Percentiles rank a stretch among this genome's conserved stretches.
phyloP scores from a whole-genome alignment of 768 basidiomycete genomes.

The Hebeloma cylindrosporum region DNA sequence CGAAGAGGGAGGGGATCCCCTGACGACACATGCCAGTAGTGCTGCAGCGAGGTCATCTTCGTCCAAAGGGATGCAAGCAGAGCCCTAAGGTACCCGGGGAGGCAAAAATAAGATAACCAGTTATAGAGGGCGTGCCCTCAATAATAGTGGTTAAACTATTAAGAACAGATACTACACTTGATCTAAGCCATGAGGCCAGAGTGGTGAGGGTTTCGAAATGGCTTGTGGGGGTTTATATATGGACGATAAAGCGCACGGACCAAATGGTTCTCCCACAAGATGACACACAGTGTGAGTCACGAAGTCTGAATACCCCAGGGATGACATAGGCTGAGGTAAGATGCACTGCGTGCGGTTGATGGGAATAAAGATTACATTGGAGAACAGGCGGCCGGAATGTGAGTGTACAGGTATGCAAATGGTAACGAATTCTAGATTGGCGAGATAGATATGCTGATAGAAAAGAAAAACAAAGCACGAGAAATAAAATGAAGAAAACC shows the following conservation, averaged over 20 bases:
- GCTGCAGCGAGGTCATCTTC: slow-evolving; percentile 58
- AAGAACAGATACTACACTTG: slow-evolving; percentile 98
- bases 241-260: slow-evolving; percentile 17
- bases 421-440: too few relatives aligned
- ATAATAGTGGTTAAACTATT: slow-evolving; percentile 75
- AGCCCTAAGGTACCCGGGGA: slow-evolving; percentile 51
- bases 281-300: too few relatives aligned
- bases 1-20: slow-evolving; percentile 43
- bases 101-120: slow-evolving; percentile 58
- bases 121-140: slow-evolving; percentile 52
- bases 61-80: slow-evolving; percentile 58
- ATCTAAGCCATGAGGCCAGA: slow-evolving; percentile 97
- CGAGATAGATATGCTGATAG: slow-evolving; percentile 6
- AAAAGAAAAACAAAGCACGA: not conserved
- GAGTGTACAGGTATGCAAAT: too few relatives aligned
- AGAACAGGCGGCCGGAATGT: too few relatives aligned
- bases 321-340: too few relatives aligned
- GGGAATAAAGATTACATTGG: too few relatives aligned
- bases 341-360: too few relatives aligned
- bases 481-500: not conserved
- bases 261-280: too few relatives aligned
- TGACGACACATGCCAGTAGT: slow-evolving; percentile 63
- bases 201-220: slow-evolving; percentile 55
- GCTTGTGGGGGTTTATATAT: slow-evolving; percentile 27
- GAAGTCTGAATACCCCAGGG: too few relatives aligned